A percentile compares a stretch with the other conserved stretches of the same genome.
Evolutionary conservation across 257 asterid genomes (phyloP).

Genomic region (Lantana camara): DNA sequence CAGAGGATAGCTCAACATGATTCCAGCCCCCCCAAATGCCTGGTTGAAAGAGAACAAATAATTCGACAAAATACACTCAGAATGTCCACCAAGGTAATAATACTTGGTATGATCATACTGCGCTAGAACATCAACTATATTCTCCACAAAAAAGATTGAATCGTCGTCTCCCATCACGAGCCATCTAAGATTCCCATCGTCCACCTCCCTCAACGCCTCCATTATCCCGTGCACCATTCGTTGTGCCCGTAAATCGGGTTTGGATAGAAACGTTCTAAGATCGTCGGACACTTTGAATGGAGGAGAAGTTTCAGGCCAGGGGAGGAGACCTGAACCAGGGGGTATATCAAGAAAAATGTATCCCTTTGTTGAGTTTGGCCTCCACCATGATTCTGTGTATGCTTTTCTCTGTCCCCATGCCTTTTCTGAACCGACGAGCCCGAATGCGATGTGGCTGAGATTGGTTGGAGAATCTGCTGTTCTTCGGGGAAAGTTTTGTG

Average conservation of each 20-base stretch:
- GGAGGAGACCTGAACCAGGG: conserved; percentile 27
- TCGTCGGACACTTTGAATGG: conserved; percentile 36
- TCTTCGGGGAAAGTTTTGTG: background rate
- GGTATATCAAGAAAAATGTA: conserved; percentile 28
- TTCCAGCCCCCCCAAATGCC: conserved; percentile 47
- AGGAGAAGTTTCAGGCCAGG: conserved; percentile 39
- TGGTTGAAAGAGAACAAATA: conserved; percentile 31
- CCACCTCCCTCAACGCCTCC: conserved; percentile 29
- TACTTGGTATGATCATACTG: conserved; percentile 37
- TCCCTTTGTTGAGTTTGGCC: conserved; percentile 35
- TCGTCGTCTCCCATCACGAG: conserved; percentile 48
- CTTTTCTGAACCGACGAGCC: conserved; percentile 38
- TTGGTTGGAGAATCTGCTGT: conserved; percentile 2
- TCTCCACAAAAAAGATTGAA: conserved; percentile 38
- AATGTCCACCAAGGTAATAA: conserved; percentile 37
- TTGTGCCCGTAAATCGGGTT: conserved; percentile 20
- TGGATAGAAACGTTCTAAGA: conserved; percentile 20
- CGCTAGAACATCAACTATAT: conserved; percentile 33
- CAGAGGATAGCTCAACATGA: conserved; percentile 39
- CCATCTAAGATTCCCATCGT: conserved; percentile 36
- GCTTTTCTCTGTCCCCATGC: conserved; percentile 31
- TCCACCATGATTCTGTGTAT: conserved; percentile 45
- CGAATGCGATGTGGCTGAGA: conserved; percentile 36
- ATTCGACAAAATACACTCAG: conserved; percentile 38
- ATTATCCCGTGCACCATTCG: conserved; percentile 35